Percentiles rank a stretch among this genome's conserved stretches.
phyloP scores from a whole-genome alignment of 257 asterid genomes.

The Echium plantagineum region DNA sequence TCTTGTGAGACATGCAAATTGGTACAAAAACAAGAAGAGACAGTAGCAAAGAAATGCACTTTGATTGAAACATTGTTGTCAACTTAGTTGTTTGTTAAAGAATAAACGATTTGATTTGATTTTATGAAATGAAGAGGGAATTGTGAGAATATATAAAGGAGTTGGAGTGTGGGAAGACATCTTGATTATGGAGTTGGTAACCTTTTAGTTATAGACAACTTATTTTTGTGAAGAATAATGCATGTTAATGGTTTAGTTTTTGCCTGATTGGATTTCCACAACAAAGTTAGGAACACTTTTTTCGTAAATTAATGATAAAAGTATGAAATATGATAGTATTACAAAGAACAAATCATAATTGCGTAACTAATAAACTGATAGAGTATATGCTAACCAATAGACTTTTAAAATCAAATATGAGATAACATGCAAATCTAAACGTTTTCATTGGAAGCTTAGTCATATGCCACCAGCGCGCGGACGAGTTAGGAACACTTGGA shows the following conservation, averaged over 20 bases:
- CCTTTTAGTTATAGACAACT: constrained; percentile 23
- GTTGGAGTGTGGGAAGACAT: background rate
- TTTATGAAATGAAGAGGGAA: constrained; percentile 16
- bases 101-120: constrained; percentile 17
- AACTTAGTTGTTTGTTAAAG: constrained; percentile 1
- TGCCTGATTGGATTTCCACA: background rate
- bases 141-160: constrained; percentile 27
- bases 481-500: too few species aligned
- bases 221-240: constrained; percentile 10
- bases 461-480: too few species aligned
- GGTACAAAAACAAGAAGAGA: constrained; percentile 43
- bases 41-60: constrained; percentile 26
- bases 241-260: background rate
- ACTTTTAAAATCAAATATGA: too few species aligned
- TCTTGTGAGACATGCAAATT: constrained; percentile 31
- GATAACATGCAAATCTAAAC: too few species aligned
- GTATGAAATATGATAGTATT: too few species aligned
- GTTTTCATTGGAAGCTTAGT: too few species aligned
- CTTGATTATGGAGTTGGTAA: constrained; percentile 43
- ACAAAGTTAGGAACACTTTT: background rate
- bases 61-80: constrained; percentile 28
- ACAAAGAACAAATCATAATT: too few species aligned
- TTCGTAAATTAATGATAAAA: too few species aligned
- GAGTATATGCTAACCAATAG: too few species aligned
- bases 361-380: too few species aligned